phyloP scores from a whole-genome alignment of 2,329 filamentous ascomycete genomes.

The Didymella keratinophila region DNA sequence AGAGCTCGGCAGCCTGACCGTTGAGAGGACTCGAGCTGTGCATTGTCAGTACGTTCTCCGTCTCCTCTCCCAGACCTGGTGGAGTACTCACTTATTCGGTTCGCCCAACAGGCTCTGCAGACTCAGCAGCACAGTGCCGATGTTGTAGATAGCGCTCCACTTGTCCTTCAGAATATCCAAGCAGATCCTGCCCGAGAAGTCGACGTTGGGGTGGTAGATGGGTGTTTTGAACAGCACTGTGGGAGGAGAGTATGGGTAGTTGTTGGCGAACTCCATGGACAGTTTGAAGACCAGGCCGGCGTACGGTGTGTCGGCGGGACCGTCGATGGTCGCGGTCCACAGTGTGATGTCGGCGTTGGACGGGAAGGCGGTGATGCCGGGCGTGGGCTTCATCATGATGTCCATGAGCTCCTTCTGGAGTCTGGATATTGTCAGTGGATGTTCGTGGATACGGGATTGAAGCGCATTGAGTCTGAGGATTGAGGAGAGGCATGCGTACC shows the following conservation, averaged over 20 bases:
- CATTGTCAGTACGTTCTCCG: slow-evolving; percentile 19
- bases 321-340: slow-evolving; percentile 94
- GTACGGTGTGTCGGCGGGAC: slow-evolving; percentile 91
- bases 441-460: neutral
- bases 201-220: slow-evolving; percentile 98
- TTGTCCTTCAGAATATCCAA: slow-evolving; percentile 98
- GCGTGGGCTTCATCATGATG: slow-evolving; percentile 93
- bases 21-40: slow-evolving; percentile 89
- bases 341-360: slow-evolving; percentile 83
- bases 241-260: slow-evolving; percentile 91
- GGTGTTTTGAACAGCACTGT: slow-evolving; percentile 97
- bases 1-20: slow-evolving; percentile 93
- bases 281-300: slow-evolving; percentile 89
- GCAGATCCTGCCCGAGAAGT: slow-evolving; percentile 96
- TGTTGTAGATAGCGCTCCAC: slow-evolving; percentile 98
- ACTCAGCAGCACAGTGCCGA: slow-evolving; percentile 90
- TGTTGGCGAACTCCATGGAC: slow-evolving; percentile 85
- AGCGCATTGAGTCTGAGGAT: slow-evolving; percentile 49
- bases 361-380: slow-evolving; percentile 94
- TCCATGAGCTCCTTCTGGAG: slow-evolving; percentile 98
- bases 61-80: no score
- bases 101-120: slow-evolving; percentile 95
- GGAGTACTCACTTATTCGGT: slow-evolving; percentile 85
- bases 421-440: slow-evolving; percentile 58
- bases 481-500: slow-evolving; percentile 45